phyloP scores from a whole-genome alignment of 495 filamentous ascomycete species.

The Talaromyces thailandensis region DNA sequence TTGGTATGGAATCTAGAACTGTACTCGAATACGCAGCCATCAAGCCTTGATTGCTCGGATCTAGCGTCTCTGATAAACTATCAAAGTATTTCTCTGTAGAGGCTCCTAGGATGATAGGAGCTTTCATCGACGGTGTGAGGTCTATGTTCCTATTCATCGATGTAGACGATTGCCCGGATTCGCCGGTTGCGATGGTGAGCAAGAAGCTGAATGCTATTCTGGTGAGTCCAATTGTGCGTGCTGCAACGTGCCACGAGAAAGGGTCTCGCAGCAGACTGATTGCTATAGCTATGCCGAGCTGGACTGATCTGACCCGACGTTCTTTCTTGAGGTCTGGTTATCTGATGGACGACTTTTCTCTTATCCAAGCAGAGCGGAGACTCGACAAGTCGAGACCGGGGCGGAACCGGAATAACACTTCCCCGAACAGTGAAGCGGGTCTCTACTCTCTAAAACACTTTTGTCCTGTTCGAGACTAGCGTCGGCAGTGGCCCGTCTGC shows the following conservation, averaged over 20 bases:
- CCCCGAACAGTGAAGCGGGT: neutral
- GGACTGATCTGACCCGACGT: neutral
- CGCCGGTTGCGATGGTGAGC: neutral
- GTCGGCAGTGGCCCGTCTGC: neutral
- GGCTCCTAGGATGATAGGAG: conserved; percentile 8
- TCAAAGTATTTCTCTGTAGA: conserved; percentile 8
- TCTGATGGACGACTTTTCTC: neutral
- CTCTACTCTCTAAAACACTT: neutral
- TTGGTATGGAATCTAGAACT: neutral
- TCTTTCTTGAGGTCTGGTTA: neutral
- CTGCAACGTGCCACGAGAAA: neutral
- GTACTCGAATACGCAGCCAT: conserved; percentile 2
- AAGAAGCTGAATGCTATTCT: neutral
- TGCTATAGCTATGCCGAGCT: neutral
- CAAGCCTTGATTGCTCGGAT: conserved; percentile 2
- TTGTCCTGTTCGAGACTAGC: neutral
- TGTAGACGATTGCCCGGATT: neutral
- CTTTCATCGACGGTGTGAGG: conserved; percentile 5
- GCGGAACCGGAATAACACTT: neutral
- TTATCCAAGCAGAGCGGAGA: neutral
- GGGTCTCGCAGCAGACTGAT: neutral
- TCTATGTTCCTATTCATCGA: conserved; percentile 8
- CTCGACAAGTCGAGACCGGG: neutral
- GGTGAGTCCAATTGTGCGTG: neutral
- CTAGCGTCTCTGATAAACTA: neutral